Evolutionary conservation across 2,329 filamentous ascomycete species (phyloP).

Genomic region (Metarhizium rileyi): DNA sequence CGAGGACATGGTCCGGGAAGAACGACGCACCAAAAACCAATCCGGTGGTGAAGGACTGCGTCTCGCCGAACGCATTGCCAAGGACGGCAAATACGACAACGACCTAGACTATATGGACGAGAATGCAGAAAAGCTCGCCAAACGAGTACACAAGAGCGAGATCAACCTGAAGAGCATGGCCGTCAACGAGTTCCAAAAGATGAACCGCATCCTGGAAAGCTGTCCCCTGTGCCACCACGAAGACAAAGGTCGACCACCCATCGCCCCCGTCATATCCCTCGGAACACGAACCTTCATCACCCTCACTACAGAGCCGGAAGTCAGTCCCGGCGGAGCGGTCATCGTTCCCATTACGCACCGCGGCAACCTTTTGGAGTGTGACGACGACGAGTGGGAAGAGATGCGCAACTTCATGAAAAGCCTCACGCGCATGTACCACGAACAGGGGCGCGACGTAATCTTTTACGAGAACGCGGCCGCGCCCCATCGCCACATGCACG

Average conservation of each 20-base stretch:
- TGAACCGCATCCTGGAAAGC: constrained; percentile 74
- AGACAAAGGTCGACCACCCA: constrained; percentile 60
- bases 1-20: constrained; percentile 94
- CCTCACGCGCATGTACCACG: constrained; percentile 86
- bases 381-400: constrained; percentile 99
- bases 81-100: constrained; percentile 82
- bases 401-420: constrained; percentile 99
- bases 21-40: constrained; percentile 72
- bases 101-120: constrained; percentile 97
- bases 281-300: constrained; percentile 83
- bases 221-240: constrained; percentile 93
- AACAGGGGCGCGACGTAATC: constrained; percentile 81
- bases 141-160: constrained; percentile 78
- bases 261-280: constrained; percentile 78
- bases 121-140: constrained; percentile 83
- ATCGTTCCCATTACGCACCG: constrained; percentile 85
- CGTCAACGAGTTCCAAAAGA: constrained; percentile 80
- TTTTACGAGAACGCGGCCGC: constrained; percentile 96
- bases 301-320: constrained; percentile 78
- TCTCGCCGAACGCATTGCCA: constrained; percentile 86
- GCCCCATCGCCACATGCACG: constrained; percentile 70
- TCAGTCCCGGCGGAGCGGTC: constrained; percentile 72
- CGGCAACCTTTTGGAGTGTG: constrained; percentile 88
- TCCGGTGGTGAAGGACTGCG: constrained; percentile 70
- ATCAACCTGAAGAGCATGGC: constrained; percentile 80